Base-by-base conservation (phyloP, 1,284 basidiomycete species). In the Sporisorium scitamineum region DNA sequence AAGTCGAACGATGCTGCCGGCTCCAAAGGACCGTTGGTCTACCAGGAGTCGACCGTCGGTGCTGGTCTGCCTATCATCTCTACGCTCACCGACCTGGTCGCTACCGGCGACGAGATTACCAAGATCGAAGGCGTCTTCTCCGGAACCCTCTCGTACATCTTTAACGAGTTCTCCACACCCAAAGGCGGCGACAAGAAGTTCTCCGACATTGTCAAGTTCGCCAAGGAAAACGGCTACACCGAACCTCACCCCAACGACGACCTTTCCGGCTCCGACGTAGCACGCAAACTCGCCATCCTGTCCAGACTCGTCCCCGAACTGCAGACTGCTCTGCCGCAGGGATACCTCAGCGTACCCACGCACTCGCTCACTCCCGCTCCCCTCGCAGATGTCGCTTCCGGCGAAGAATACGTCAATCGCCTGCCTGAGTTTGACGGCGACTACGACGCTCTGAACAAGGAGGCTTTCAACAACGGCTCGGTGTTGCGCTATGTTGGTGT, bases 221-320 rank as follows among this genome's bases (percentile, higher is more conserved):
- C 97, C 16, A 92, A 94, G 63, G 92, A 94, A 80, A 93, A 93
- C 80, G 97, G 96, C 0, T 99, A 96, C 87, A 99, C 96, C 3
- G 96, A 99, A 88, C 97, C 97, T 4, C 94, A 99, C 86, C 96
- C 96, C 0, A 93, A 91, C 54, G 96, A 98, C 82, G 97, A 99
- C 85, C 90, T 99, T 29, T 95, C 94, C 63, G 97, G 97, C 5
- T 93, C 93, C 42, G 96, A 99, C 86, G 97, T 99, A 31, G 95
- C 95, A 1, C 91, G 96, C 55, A 99, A 99, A 86, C 90, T 99
- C 56, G 94, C 94, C 54, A 99, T 99, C 85, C 90, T 99, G 55
- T 92, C 94, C 0, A 92, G 96, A 5, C 61, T 84, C 5, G 69
- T 85, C 7, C 84, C 84, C 1, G 70, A 69, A 18, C 73, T 84